These are phyloP conservation scores for Paraphoma sp. DNA, from an alignment of 2,329 filamentous ascomycete species.

Conservation along the genomic window DNA sequence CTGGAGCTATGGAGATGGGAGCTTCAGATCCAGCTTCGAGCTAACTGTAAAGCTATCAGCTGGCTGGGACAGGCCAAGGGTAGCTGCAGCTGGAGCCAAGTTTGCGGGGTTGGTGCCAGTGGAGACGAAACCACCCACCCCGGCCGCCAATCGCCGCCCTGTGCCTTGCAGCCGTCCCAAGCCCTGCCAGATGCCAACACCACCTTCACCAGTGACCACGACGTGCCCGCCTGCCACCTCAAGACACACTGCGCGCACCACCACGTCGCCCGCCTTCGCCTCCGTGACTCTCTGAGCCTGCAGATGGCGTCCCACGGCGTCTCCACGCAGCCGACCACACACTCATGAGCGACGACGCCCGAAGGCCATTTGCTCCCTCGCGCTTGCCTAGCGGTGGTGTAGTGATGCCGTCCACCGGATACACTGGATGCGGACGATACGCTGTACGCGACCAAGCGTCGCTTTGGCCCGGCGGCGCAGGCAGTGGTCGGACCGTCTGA, in stretches of 20 bases:
- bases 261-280: not conserved
- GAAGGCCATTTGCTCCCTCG: constrained; percentile 11
- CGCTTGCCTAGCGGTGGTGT: constrained; percentile 26
- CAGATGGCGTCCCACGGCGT: constrained; percentile 15
- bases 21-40: too few species aligned
- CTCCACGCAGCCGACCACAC: constrained; percentile 32
- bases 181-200: too few species aligned
- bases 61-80: constrained; percentile 21
- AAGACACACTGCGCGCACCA: constrained; percentile 11
- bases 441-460: constrained; percentile 16
- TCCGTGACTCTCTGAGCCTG: not conserved
- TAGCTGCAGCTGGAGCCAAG: constrained; percentile 26
- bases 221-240: not conserved
- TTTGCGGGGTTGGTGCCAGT: constrained; percentile 8
- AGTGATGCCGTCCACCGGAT: constrained; percentile 25
- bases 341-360: constrained; percentile 26
- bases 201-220: too few species aligned
- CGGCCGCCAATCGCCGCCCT: constrained; percentile 25
- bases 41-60: constrained; percentile 25
- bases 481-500: constrained; percentile 11
- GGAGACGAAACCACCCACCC: not conserved
- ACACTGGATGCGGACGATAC: constrained; percentile 33
- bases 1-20: constrained; percentile 6
- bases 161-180: constrained; percentile 35
- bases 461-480: constrained; percentile 25